phyloP scores from a whole-genome alignment of 768 basidiomycete species.

The Glaciozyma martinii region DNA sequence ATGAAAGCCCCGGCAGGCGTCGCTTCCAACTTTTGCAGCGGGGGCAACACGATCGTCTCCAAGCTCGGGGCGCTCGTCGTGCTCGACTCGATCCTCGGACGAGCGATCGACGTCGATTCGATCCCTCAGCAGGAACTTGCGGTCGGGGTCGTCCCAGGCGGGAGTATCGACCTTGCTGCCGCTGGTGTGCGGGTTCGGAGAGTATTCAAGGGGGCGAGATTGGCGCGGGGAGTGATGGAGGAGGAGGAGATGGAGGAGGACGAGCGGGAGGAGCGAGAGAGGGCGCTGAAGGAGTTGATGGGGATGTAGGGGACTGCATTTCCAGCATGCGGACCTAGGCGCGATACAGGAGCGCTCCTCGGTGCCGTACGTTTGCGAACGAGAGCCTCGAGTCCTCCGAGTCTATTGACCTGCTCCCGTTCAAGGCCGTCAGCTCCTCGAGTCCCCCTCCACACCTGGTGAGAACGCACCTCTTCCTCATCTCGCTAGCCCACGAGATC shows the following conservation, averaged over 20 bases:
- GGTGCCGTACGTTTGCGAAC: slow-evolving; percentile 57
- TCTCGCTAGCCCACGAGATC: slow-evolving; percentile 82
- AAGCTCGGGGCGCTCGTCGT: slow-evolving; percentile 39
- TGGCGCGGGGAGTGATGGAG: slow-evolving; percentile 3
- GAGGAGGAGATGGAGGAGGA: slow-evolving; percentile 13
- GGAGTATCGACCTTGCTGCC: slow-evolving; percentile 17
- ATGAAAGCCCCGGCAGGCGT: slow-evolving; percentile 5
- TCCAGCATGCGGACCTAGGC: too few species aligned
- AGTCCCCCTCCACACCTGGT: neutral
- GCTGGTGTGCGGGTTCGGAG: neutral
- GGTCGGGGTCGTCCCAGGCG: slow-evolving; percentile 14
- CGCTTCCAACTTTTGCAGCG: slow-evolving; percentile 23
- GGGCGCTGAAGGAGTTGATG: slow-evolving; percentile 18
- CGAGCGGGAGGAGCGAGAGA: slow-evolving; percentile 16
- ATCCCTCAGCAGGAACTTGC: slow-evolving; percentile 33
- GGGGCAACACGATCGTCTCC: slow-evolving; percentile 29
- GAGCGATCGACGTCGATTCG: slow-evolving; percentile 42
- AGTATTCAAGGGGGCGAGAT: neutral
- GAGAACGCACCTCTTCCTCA: slow-evolving; percentile 59
- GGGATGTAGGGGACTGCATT: neutral
- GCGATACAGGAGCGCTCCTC: slow-evolving; percentile 44
- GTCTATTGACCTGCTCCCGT: slow-evolving; percentile 56
- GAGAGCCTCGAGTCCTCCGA: slow-evolving; percentile 62
- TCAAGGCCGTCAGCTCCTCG: neutral
- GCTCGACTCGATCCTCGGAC: slow-evolving; percentile 44